phyloP scores from a whole-genome alignment of 805 yeast species.

The Metschnikowia picachoensis region DNA sequence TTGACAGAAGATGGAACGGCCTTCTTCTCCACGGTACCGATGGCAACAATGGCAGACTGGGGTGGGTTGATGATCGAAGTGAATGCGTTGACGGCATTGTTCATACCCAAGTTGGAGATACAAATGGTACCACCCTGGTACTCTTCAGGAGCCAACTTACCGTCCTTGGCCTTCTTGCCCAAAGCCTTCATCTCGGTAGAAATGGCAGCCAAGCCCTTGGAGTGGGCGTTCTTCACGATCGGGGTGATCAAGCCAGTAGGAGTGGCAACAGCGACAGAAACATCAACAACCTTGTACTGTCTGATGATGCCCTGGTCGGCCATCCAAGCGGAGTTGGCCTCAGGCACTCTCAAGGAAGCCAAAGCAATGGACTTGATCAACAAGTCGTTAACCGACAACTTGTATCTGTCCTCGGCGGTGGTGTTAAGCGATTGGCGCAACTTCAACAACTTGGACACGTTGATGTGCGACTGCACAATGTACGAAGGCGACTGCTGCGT shows the following conservation, averaged over 20 bases:
- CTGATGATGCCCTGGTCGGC: constrained; percentile 86
- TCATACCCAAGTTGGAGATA: constrained; percentile 98
- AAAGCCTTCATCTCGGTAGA: constrained; percentile 84
- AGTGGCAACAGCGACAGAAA: constrained; percentile 97
- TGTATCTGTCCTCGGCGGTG: constrained; percentile 79
- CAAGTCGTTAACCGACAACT: constrained; percentile 89
- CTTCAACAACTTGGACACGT: constrained; percentile 87
- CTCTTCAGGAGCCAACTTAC: constrained; percentile 92
- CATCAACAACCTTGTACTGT: constrained; percentile 88
- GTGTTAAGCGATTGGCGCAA: constrained; percentile 88
- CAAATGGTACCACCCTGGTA: constrained; percentile 99
- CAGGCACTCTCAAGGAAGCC: constrained; percentile 88
- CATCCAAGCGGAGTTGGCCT: constrained; percentile 91
- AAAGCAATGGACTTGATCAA: constrained; percentile 90
- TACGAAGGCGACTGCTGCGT: constrained; percentile 87
- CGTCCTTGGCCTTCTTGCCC: constrained; percentile 93
- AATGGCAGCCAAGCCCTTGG: constrained; percentile 80
- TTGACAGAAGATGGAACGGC: constrained; percentile 90
- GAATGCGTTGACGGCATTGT: constrained; percentile 86
- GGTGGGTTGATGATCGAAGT: constrained; percentile 99
- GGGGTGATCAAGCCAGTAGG: constrained; percentile 98
- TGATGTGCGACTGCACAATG: constrained; percentile 81
- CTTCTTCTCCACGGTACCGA: constrained; percentile 87
- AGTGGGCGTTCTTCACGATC: constrained; percentile 82
- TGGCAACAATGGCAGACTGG: constrained; percentile 88